Evolutionary conservation across 140 eudicot genomes (phyloP).

Genomic region (Flaveria floridana): DNA sequence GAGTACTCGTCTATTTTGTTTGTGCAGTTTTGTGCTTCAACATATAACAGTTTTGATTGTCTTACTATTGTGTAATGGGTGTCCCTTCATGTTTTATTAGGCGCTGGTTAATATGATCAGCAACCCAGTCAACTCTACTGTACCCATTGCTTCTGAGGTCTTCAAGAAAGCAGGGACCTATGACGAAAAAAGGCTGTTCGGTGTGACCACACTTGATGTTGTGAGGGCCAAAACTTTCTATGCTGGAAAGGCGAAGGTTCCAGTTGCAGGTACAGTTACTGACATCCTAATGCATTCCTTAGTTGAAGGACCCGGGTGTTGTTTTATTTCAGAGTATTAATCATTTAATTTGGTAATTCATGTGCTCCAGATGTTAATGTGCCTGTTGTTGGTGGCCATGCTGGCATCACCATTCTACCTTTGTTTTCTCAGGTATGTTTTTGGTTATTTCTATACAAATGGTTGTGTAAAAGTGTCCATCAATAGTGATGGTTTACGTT

Average conservation of each 20-base stretch:
- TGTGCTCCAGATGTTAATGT: constrained; percentile 67
- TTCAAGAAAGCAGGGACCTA: constrained; percentile 97
- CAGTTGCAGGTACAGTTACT: constrained; percentile 64
- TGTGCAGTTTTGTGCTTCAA: not conserved
- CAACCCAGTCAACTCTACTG: constrained; percentile 97
- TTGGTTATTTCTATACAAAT: constrained; percentile 3
- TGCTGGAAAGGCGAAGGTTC: constrained; percentile 86
- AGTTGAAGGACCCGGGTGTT: not conserved
- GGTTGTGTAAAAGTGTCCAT: not conserved
- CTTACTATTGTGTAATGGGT: not conserved
- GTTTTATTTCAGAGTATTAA: not conserved
- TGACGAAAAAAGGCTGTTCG: constrained; percentile 49
- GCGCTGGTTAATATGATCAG: constrained; percentile 94
- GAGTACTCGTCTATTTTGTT: constrained; percentile 26
- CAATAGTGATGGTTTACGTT: not conserved
- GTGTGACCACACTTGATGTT: constrained; percentile 94
- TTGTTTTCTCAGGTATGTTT: constrained; percentile 24
- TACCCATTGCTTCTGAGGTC: constrained; percentile 65
- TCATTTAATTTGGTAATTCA: constrained; percentile 12
- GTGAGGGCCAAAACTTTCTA: constrained; percentile 96
- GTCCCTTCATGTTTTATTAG: constrained; percentile 34
- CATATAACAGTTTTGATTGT: not conserved
- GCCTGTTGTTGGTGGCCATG: constrained; percentile 89
- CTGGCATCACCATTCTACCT: constrained; percentile 19
- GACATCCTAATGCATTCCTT: constrained; percentile 6